Percentiles rank a stretch among this genome's conserved stretches.
Evolutionary conservation across 306 rosid species (phyloP).

Genomic region (Ormosia emarginata): DNA sequence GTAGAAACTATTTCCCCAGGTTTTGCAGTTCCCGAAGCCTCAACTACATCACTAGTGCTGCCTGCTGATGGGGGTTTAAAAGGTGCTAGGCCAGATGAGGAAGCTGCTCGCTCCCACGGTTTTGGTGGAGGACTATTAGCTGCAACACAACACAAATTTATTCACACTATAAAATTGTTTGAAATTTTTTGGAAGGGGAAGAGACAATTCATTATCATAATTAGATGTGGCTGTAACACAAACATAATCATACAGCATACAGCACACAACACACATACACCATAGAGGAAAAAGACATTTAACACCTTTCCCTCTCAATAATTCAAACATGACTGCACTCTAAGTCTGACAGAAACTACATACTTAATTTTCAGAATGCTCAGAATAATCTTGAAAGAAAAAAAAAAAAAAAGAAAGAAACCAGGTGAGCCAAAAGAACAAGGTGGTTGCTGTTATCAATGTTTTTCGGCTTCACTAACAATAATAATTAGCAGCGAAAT

Average conservation of each 20-base stretch:
- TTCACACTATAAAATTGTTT: background rate
- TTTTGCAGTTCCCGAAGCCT: conserved; percentile 81
- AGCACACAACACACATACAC: background rate
- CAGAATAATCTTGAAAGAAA: background rate
- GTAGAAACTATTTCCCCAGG: conserved; percentile 73
- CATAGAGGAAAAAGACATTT: background rate
- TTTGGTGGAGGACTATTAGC: conserved; percentile 71
- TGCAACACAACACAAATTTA: conserved; percentile 35
- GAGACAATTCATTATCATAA: background rate
- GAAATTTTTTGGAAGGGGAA: background rate
- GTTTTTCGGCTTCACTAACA: background rate
- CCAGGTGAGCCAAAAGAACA: background rate
- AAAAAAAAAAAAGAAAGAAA: too few species aligned
- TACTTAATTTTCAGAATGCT: background rate
- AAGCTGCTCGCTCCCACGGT: conserved; percentile 69
- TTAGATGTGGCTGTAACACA: background rate
- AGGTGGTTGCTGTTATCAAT: background rate
- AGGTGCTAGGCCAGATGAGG: conserved; percentile 63
- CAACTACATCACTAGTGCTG: conserved; percentile 74
- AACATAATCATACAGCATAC: background rate
- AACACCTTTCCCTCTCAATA: background rate
- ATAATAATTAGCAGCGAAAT: background rate
- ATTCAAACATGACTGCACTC: background rate
- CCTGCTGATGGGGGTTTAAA: conserved; percentile 70
- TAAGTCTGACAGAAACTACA: background rate